Conservation (phyloP, 495 filamentous ascomycete species). For the Trichoderma asperelloides region DNA sequence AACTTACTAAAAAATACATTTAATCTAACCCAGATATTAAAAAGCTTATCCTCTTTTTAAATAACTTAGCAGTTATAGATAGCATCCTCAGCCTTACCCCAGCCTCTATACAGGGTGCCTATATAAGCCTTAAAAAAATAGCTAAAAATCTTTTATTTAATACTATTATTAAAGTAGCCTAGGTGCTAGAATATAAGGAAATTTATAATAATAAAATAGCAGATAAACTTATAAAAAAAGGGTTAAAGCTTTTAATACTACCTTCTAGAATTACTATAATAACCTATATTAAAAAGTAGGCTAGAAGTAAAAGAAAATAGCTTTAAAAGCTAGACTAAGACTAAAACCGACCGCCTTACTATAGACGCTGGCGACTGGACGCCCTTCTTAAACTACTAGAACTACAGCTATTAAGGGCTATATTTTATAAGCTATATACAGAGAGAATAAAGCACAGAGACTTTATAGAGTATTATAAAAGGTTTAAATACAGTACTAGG, state of each 20-base stretch:
- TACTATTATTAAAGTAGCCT: neutral
- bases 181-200: neutral
- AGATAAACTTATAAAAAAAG: neutral
- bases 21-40: neutral
- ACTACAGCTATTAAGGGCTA: neutral
- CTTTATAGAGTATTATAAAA: neutral
- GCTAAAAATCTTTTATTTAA: neutral
- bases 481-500: neutral
- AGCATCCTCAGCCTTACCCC: neutral
- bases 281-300: constrained; percentile 1
- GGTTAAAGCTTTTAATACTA: neutral
- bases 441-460: neutral
- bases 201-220: neutral
- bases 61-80: neutral
- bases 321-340: neutral
- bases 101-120: neutral
- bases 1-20: neutral
- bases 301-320: neutral
- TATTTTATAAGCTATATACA: neutral
- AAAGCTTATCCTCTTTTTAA: neutral
- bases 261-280: neutral
- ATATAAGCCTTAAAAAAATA: neutral
- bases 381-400: neutral
- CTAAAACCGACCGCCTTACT: neutral
- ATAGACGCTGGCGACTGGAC: neutral